phyloP scores from a whole-genome alignment of 2,329 filamentous ascomycete genomes.

The Aureobasidium sp. region DNA sequence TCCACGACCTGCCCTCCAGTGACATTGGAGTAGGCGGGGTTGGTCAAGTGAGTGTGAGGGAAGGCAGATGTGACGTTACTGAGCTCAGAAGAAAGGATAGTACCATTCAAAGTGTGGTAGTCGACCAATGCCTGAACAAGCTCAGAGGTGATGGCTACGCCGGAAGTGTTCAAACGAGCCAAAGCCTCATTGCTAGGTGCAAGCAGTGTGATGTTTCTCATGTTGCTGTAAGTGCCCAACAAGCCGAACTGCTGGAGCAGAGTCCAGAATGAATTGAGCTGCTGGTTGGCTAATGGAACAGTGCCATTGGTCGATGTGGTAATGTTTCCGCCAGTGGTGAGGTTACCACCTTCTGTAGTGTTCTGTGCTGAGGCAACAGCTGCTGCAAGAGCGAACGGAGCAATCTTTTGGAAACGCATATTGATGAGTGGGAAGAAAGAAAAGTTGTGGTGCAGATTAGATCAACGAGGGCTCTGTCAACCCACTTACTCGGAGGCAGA shows the following conservation, averaged over 20 bases:
- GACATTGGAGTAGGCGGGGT: constrained; percentile 47
- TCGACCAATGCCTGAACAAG: constrained; percentile 39
- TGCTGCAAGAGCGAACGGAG: constrained; percentile 6
- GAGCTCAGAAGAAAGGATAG: constrained; percentile 30
- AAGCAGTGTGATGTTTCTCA: constrained; percentile 48
- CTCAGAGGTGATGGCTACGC: constrained; percentile 23
- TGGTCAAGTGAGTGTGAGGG: constrained; percentile 41
- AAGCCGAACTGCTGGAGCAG: background rate
- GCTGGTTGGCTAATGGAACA: background rate
- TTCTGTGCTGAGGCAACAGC: constrained; percentile 7
- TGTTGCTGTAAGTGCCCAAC: constrained; percentile 12
- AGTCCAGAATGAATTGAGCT: constrained; percentile 8
- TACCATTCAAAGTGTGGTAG: constrained; percentile 53
- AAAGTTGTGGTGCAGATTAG: background rate
- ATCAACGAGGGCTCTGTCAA: background rate
- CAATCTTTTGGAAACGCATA: constrained; percentile 9
- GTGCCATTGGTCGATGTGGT: background rate
- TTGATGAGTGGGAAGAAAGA: background rate
- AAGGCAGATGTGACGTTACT: constrained; percentile 31
- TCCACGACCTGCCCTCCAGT: constrained; percentile 52
- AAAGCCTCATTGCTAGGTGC: constrained; percentile 44
- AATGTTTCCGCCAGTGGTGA: constrained; percentile 4
- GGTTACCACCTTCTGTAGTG: constrained; percentile 3
- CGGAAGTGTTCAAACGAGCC: constrained; percentile 25
- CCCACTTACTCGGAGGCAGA: background rate